Percentiles rank a stretch among this genome's conserved stretches.
Evolutionary conservation across 495 filamentous ascomycete genomes (phyloP).

Genomic region (Tuber microsphaerosporum): DNA sequence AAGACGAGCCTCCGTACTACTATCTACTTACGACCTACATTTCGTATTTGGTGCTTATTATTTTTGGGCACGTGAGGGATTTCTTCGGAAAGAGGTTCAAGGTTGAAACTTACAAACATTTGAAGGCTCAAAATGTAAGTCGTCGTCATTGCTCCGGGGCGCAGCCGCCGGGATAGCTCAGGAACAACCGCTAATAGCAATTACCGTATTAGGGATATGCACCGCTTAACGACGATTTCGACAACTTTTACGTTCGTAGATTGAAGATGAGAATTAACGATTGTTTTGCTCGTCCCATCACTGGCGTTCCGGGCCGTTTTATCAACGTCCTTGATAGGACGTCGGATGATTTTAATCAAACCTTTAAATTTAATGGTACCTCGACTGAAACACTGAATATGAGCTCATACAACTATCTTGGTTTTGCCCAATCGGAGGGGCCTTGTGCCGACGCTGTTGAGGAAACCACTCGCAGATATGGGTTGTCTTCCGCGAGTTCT

Average conservation of each 20-base stretch:
- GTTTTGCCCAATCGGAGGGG: conserved; percentile 95
- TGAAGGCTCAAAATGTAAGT: conserved; percentile 61
- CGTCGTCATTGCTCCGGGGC: conserved; percentile 21
- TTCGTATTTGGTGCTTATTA: conserved; percentile 90
- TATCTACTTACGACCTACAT: conserved; percentile 95
- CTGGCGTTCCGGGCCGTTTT: conserved; percentile 86
- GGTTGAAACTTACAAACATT: conserved; percentile 69
- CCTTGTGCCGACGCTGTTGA: conserved; percentile 93
- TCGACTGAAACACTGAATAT: conserved; percentile 94
- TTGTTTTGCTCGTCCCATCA: conserved; percentile 85
- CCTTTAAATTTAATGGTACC: conserved; percentile 80
- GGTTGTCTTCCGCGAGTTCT: conserved; percentile 70
- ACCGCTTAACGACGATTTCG: conserved; percentile 95
- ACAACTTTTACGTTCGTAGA: conserved; percentile 93
- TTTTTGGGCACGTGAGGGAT: conserved; percentile 89
- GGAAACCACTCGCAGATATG: conserved; percentile 73
- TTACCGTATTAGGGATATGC: conserved; percentile 60
- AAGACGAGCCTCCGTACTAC: conserved; percentile 95
- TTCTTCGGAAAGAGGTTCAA: conserved; percentile 96
- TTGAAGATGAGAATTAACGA: conserved; percentile 92
- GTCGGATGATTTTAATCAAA: conserved; percentile 79
- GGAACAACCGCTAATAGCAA: conserved; percentile 2
- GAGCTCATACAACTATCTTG: conserved; percentile 98
- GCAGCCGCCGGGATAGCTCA: conserved; percentile 13
- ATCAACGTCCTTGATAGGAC: conserved; percentile 85